Percentiles rank a stretch among this genome's conserved stretches.
These are phyloP conservation scores for Chaetothyriales sp. DNA, from an alignment of 2,329 filamentous ascomycete genomes.

Conservation along the genomic window DNA sequence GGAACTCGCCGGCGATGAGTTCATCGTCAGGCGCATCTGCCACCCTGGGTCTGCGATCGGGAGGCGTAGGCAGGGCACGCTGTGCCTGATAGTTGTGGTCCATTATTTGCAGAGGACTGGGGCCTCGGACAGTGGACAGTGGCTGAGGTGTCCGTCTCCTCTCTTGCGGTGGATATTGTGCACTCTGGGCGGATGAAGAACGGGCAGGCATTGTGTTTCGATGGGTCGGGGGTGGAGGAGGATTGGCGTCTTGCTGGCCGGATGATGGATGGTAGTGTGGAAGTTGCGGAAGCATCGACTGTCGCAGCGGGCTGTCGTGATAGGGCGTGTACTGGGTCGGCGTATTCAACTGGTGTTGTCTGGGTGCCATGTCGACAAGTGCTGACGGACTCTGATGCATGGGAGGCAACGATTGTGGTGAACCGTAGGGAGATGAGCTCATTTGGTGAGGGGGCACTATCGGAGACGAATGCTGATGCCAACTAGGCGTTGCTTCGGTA, in stretches of 20 bases:
- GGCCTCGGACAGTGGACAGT: slow-evolving; percentile 6
- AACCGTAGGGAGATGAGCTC: not conserved
- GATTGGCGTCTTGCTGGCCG: slow-evolving; percentile 6
- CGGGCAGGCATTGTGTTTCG: slow-evolving; percentile 2
- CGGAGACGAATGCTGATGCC: not conserved
- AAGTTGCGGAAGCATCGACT: slow-evolving; percentile 14
- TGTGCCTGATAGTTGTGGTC: slow-evolving; percentile 12
- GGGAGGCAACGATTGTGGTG: slow-evolving; percentile 6
- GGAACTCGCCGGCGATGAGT: not conserved
- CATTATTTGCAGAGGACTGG: slow-evolving; percentile 16
- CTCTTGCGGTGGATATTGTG: slow-evolving; percentile 7
- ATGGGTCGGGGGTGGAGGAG: slow-evolving; percentile 20
- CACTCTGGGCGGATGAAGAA: slow-evolving; percentile 5
- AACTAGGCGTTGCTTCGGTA: not conserved
- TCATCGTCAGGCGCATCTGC: not conserved
- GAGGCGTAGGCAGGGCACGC: not conserved
- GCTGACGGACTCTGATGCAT: slow-evolving; percentile 3
- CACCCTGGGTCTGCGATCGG: not conserved
- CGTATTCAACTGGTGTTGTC: slow-evolving; percentile 10
- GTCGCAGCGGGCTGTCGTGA: slow-evolving; percentile 18
- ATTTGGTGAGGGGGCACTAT: not conserved
- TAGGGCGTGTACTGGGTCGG: slow-evolving; percentile 16
- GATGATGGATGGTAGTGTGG: slow-evolving; percentile 8
- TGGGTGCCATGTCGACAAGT: slow-evolving; percentile 2
- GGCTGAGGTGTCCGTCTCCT: not conserved